Conservation (phyloP, 2,329 filamentous ascomycete species). For the Raffaelea ambrosiae region DNA sequence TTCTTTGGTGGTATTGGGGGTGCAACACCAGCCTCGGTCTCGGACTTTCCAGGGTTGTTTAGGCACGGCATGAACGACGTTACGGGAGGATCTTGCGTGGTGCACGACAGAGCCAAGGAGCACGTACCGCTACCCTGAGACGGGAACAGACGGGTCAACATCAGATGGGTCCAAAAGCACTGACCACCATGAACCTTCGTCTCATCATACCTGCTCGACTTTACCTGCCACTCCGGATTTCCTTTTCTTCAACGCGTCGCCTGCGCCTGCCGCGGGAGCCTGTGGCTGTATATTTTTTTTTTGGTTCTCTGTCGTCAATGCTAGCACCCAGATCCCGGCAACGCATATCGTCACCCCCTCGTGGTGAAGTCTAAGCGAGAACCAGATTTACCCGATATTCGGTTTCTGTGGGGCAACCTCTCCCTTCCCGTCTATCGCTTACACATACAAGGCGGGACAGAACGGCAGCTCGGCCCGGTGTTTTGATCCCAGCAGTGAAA, state of each 20-base stretch:
- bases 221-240: background rate
- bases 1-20: too few species aligned
- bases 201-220: background rate
- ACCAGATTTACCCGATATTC: slow-evolving; percentile 10
- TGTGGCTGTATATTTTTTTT: too few species aligned
- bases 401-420: slow-evolving; percentile 7
- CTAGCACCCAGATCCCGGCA: too few species aligned
- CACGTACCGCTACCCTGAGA: slow-evolving; percentile 14
- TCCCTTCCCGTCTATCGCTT: background rate
- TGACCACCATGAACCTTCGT: background rate
- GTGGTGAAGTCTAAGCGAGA: slow-evolving; percentile 15
- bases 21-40: slow-evolving; percentile 8
- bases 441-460: background rate
- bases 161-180: background rate
- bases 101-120: slow-evolving; percentile 14
- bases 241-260: too few species aligned
- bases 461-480: slow-evolving; percentile 2
- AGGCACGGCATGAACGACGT: slow-evolving; percentile 16
- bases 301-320: too few species aligned
- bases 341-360: too few species aligned
- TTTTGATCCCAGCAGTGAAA: background rate
- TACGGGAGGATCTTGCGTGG: too few species aligned
- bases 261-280: too few species aligned
- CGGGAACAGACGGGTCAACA: slow-evolving; percentile 9
- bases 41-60: slow-evolving; percentile 17